These are phyloP conservation scores for Gremmenia infestans DNA, from an alignment of 2,329 filamentous ascomycete species.

Conservation along the genomic window DNA sequence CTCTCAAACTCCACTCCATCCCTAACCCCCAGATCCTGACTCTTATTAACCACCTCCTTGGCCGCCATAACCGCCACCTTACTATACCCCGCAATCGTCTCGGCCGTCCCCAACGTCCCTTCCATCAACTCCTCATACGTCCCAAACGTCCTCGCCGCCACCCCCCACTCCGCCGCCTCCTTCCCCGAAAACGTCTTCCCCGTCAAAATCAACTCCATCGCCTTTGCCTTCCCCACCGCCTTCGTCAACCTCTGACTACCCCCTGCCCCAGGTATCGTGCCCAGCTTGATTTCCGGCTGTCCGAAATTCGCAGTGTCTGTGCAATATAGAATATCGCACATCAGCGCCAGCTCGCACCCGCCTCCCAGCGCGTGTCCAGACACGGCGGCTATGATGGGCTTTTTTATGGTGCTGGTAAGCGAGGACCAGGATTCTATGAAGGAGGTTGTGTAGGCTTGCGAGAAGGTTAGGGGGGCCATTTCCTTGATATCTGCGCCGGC, in stretches of 20 bases:
- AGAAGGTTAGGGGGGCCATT: constrained; percentile 90
- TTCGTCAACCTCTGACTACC: constrained; percentile 84
- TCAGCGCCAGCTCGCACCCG: constrained; percentile 94
- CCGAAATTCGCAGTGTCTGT: constrained; percentile 83
- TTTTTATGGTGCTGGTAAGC: constrained; percentile 79
- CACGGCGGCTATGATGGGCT: constrained; percentile 89
- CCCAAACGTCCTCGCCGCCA: constrained; percentile 78
- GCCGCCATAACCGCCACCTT: constrained; percentile 81
- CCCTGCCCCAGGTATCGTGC: constrained; percentile 85
- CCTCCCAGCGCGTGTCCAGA: constrained; percentile 93
- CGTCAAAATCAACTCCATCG: constrained; percentile 89
- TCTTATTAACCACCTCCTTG: constrained; percentile 99
- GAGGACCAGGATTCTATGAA: constrained; percentile 96
- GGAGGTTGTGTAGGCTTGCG: constrained; percentile 77
- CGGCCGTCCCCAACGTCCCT: constrained; percentile 75
- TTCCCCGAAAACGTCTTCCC: constrained; percentile 77
- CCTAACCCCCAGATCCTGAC: constrained; percentile 79
- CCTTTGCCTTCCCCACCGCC: constrained; percentile 76
- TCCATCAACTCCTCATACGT: constrained; percentile 78
- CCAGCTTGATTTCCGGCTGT: constrained; percentile 95
- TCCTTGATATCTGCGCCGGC: constrained; percentile 98
- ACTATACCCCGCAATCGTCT: constrained; percentile 83
- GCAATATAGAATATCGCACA: constrained; percentile 95
- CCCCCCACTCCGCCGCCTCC: constrained; percentile 84
- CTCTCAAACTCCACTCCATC: constrained; percentile 96